phyloP scores from a whole-genome alignment of 805 yeast genomes.

The Metschnikowia shivogae region DNA sequence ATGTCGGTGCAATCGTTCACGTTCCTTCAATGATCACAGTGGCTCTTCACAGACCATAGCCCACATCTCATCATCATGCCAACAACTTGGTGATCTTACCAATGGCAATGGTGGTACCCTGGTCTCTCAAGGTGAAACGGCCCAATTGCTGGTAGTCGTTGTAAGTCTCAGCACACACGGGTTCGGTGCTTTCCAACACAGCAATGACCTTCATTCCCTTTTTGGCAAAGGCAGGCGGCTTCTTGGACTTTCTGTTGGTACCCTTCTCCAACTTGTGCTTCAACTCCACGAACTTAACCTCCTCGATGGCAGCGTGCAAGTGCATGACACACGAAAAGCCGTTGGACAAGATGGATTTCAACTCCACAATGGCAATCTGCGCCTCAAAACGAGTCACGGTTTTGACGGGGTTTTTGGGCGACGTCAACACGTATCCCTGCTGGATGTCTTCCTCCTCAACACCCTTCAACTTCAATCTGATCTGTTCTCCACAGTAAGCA shows the following conservation, averaged over 20 bases:
- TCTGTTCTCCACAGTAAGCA: constrained; percentile 97
- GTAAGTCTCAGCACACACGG: constrained; percentile 92
- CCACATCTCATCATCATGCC: constrained; percentile 18
- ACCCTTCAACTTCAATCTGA: constrained; percentile 87
- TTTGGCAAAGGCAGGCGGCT: constrained; percentile 97
- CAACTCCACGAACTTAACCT: constrained; percentile 75
- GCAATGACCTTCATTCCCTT: constrained; percentile 99
- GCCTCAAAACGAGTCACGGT: constrained; percentile 91
- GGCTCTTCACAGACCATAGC: too few relatives aligned
- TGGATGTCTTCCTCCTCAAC: constrained; percentile 95
- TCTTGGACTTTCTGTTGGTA: constrained; percentile 92
- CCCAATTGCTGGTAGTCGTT: constrained; percentile 94
- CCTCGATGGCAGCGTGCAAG: constrained; percentile 97
- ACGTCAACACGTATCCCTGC: constrained; percentile 87
- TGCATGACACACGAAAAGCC: constrained; percentile 99
- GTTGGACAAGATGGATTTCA: constrained; percentile 87
- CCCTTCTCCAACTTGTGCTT: constrained; percentile 95
- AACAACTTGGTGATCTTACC: constrained; percentile 93
- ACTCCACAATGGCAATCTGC: constrained; percentile 93
- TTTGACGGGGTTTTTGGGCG: constrained; percentile 82
- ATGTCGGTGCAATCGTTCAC: too few relatives aligned
- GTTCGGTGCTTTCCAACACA: constrained; percentile 74
- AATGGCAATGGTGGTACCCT: constrained; percentile 96
- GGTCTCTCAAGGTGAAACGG: constrained; percentile 97
- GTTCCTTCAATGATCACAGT: too few relatives aligned